Conservation (phyloP, 164 flowering plant species). For the Annona cherimola region DNA sequence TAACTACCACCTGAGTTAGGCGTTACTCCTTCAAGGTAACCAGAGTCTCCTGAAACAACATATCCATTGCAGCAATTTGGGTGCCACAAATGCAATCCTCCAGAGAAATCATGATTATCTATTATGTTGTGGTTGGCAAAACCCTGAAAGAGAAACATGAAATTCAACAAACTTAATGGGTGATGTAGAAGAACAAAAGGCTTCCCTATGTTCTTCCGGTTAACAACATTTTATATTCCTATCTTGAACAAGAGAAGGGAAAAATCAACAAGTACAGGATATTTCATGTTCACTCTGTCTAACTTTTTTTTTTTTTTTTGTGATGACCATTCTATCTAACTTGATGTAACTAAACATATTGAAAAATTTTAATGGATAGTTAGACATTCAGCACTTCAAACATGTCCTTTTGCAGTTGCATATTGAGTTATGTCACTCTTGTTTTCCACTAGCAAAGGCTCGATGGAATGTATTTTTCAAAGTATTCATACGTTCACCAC, state of each 20-base stretch:
- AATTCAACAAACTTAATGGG: background rate
- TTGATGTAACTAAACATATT: too few relatives aligned
- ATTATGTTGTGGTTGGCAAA: constrained; percentile 35
- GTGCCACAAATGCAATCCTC: constrained; percentile 67
- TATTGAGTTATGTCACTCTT: background rate
- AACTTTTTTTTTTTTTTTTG: too few relatives aligned
- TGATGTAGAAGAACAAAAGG: background rate
- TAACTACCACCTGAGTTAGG: constrained; percentile 29
- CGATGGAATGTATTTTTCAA: background rate
- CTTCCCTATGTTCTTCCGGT: too few relatives aligned
- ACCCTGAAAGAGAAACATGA: background rate
- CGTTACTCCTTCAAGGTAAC: constrained; percentile 26
- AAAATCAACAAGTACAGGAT: too few relatives aligned
- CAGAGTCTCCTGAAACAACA: constrained; percentile 46
- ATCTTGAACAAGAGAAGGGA: too few relatives aligned
- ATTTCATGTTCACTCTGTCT: too few relatives aligned
- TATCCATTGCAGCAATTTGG: constrained; percentile 58
- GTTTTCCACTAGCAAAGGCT: background rate
- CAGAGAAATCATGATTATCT: constrained; percentile 67
- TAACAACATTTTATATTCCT: too few relatives aligned
- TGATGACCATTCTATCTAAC: too few relatives aligned
- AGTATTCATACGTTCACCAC: background rate
- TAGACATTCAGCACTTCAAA: background rate
- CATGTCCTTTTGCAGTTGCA: background rate
- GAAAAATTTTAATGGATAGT: too few relatives aligned